Evolutionary conservation across 176 grass and related monocot genomes (phyloP), one percentile per base, ranked within the genome.

Genomic region (Guadua angustifolia): DNA sequence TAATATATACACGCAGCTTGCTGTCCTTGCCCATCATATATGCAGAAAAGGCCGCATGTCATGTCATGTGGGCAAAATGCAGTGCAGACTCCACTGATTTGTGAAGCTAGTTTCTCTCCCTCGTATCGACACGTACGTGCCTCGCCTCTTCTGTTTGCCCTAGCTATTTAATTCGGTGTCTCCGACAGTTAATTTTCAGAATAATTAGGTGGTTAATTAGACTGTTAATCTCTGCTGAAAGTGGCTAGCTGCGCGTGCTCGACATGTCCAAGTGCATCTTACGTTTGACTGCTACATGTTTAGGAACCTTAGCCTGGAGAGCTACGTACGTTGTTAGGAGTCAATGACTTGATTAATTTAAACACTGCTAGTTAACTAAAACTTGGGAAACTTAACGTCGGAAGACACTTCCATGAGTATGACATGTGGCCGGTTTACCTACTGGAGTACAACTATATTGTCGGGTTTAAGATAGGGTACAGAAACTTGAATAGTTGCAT

Each of bases 391-490:
- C 80, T 64, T 70, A 14, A 55, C 53, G 33, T 79, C 45, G 46
- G 18, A 65, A 32, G 40, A 24, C 56, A 72, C 66, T 55, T 53
- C 29, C 64, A 55, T 71, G 86, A 66, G 9, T 24, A 32, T 18
- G 74, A 65, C 67, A 73, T 66, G 66, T 43, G 63, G 25, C 69
- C 76, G 51, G 19, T 75, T 82, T 74, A 33, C 43, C 33, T 80
- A 36, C 17, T 12, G 0, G 77, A 5, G 6, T 73, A 67, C 17
- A 21, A 56, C 14, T 59, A 62, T n/a, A 47, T 33, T 69, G 53
- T 46, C 5, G 51, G 8, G 59, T 21, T 55, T 25, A 81, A 64
- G 11, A 53, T 45, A 22, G n/a, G 36, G 59, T 49, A 14, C 2
- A 24, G 19, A 47, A 25, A 81, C 17, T 67, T 74, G 10, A 79